Conservation (phyloP, 108 stramenopile genomes). For the Pseudonitzschia pungens region DNA sequence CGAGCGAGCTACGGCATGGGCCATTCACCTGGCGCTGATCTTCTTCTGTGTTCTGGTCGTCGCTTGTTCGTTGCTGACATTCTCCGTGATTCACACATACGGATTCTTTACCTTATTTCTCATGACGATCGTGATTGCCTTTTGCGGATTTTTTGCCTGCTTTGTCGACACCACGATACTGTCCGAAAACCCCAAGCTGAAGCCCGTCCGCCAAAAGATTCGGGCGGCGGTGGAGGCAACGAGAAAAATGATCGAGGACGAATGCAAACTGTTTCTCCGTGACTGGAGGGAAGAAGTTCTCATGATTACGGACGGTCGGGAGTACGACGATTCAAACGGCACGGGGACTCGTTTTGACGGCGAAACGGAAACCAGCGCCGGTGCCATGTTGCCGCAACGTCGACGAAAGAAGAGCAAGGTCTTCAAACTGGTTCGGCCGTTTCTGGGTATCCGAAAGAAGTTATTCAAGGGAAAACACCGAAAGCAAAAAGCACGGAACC, state of each 20-base stretch:
- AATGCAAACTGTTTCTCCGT: constrained; percentile 25
- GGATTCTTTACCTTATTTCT: constrained; percentile 27
- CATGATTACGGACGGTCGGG: constrained; percentile 25
- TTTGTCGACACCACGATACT: constrained; percentile 34
- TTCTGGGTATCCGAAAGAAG: constrained; percentile 19
- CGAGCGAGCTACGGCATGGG: constrained; percentile 32
- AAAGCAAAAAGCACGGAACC: neutral
- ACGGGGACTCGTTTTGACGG: neutral
- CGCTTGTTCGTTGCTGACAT: constrained; percentile 12
- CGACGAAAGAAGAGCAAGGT: constrained; percentile 25
- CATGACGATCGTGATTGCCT: constrained; percentile 18
- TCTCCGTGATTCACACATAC: constrained; percentile 26
- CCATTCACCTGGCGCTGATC: constrained; percentile 30
- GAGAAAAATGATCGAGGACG: constrained; percentile 20
- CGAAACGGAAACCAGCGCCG: neutral
- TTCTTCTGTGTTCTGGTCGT: constrained; percentile 25
- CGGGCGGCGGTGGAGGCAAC: constrained; percentile 19
- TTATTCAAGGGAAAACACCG: constrained; percentile 14
- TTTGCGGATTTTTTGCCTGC: constrained; percentile 18
- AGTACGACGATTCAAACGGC: neutral
- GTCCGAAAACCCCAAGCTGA: constrained; percentile 18
- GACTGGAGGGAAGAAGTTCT: constrained; percentile 34
- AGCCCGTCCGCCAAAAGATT: constrained; percentile 34
- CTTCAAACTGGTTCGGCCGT: constrained; percentile 31
- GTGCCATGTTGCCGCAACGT: neutral